Base-by-base conservation (phyloP, 805 yeast species). In the Groenewaldozyma salmanticensis region DNA sequence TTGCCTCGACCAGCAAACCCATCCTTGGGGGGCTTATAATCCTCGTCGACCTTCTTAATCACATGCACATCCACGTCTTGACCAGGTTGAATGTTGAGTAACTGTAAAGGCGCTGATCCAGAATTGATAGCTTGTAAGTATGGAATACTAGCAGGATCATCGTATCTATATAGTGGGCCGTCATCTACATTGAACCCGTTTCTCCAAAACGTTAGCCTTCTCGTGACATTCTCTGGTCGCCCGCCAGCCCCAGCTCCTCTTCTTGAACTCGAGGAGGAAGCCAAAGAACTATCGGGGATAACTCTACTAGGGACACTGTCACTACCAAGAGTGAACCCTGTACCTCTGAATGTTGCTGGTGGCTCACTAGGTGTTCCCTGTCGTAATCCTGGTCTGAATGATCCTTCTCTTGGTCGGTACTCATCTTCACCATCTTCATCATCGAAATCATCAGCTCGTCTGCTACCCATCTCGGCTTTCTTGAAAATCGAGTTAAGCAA, bases 61-160 rank as follows among this genome's bases (percentile, higher is more conserved):
- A 92, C 92, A 32, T 78, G 75, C 16, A 90, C 96, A 55, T 88
- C 95, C 20, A 92, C 97, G 46, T 83, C 92, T 65, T 90, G 96
- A 36, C 94, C 95, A 57, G 78, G 77, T 52, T 79, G 77, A 15
- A 90, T 96, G 49, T 83, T 77, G 48, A 92, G 68, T 39, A 92
- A 63, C 24, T 81, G 74, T 47, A 90, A 64, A 16, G 98, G 98
- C 0, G 96, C 98, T 44, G 94, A 71, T 6, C 98, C 98, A 42
- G 78, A 72, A 55, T 84, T 82, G 61, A 92, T 71, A 50, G 88
- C 92, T 48, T 77, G 72, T 52, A 92, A 67, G 49, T 84, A 81
- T 34, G 71, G 73, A 37, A 79, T 79, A 58, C 90, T 92, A n/a
- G 73, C 77, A 4, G 95, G 95, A 59, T 92, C 97, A 54, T 90